phyloP scores from a whole-genome alignment of 768 basidiomycete genomes.

The Lactifluus echinatus region DNA sequence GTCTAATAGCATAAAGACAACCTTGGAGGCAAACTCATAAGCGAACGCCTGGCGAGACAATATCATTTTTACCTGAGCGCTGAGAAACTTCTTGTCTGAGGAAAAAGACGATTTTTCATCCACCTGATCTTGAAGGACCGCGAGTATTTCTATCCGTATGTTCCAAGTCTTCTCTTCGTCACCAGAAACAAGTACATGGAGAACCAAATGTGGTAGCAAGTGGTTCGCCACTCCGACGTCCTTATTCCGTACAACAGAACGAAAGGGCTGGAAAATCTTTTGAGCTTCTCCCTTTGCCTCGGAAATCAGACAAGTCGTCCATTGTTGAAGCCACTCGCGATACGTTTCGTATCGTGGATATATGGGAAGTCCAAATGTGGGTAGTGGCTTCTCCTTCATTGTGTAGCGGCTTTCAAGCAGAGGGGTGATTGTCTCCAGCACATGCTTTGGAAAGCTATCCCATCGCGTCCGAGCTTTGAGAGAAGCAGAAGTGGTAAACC shows the following conservation, averaged over 20 bases:
- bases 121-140: slow-evolving; percentile 85
- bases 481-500: slow-evolving; percentile 39
- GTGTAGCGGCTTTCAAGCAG: slow-evolving; percentile 61
- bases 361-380: slow-evolving; percentile 52
- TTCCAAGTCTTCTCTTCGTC: slow-evolving; percentile 47
- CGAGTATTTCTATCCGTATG: slow-evolving; percentile 68
- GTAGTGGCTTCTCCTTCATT: slow-evolving; percentile 30
- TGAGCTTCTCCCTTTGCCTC: slow-evolving; percentile 51
- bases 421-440: slow-evolving; percentile 79
- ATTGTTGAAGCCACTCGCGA: slow-evolving; percentile 91
- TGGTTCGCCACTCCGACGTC: slow-evolving; percentile 94
- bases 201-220: slow-evolving; percentile 83
- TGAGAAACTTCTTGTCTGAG: slow-evolving; percentile 75
- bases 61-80: slow-evolving; percentile 69
- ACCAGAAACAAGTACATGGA: slow-evolving; percentile 78
- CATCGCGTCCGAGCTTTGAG: slow-evolving; percentile 67
- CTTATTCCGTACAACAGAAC: slow-evolving; percentile 69
- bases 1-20: slow-evolving; percentile 89
- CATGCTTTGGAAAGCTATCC: slow-evolving; percentile 71
- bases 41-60: neutral
- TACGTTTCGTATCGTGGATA: slow-evolving; percentile 74
- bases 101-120: slow-evolving; percentile 46
- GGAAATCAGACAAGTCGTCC: slow-evolving; percentile 76
- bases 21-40: slow-evolving; percentile 37
- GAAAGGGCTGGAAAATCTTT: slow-evolving; percentile 69